Evolutionary conservation across 495 filamentous ascomycete species (phyloP), one percentile per base, ranked within the genome.

Genomic region (Neurospora africana): DNA sequence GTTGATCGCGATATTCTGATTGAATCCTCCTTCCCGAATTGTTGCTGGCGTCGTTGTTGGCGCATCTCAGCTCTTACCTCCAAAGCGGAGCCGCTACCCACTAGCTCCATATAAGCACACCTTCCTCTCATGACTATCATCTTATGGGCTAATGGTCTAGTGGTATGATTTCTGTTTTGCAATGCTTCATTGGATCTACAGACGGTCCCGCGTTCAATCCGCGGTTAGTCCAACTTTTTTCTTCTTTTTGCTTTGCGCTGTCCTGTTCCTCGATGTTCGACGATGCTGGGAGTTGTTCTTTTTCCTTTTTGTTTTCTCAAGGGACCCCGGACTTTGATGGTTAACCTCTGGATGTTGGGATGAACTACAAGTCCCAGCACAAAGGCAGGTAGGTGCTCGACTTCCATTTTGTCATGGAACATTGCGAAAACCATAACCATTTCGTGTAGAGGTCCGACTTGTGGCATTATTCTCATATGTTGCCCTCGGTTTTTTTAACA

Each of bases 111-210:
- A 65, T 65, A 65, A 4, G 27, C 3, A 2, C 13, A 9, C 1
- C 5, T 2, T 27, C 19, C 5, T 9, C 7, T 4, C 6, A 1
- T 0, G 5, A 5, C 5, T 33, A 9, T 2, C 13, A 65, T 19
- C 23, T 33, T 33, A 65, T 65, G 53, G 53, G 53, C 53, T 65
- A 65, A 65, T 65, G 53, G 53, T 65, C 53, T 65, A 65, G 53
- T 65, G 53, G 53, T 65, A 65, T 65, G 53, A 65, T 65, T 65
- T 65, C 53, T 65, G 53, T 65, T 65, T 65, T 65, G 53, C 53
- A 65, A 35, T 65, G 53, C 23, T 2, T 65, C 15, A 15, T 65
- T 27, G 23, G 15, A 65, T 15, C 7, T 65, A 65, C 53, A 65
- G 53, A 65, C 53, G 53, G 53, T 65, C 53, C 53, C 53, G 53